These are phyloP conservation scores for Chlorella variabilis DNA, from an alignment of 163 green algal genomes.

Conservation along the genomic window DNA sequence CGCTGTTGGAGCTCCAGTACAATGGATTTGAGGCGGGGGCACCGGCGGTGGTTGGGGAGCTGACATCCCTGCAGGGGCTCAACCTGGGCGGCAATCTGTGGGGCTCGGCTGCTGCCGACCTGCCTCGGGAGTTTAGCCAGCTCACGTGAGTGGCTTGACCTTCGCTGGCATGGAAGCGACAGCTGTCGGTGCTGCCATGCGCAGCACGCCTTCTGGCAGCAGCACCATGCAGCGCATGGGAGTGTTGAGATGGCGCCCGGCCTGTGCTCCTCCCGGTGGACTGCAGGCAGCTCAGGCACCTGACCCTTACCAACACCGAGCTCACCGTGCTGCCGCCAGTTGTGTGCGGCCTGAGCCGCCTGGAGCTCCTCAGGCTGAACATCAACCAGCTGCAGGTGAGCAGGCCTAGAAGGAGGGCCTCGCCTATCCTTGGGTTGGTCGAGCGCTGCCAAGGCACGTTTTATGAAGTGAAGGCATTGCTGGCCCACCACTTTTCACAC, in stretches of 20 bases:
- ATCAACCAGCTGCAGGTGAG: constrained; percentile 26
- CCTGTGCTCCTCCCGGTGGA: neutral
- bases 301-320: constrained; percentile 22
- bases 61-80: constrained; percentile 22
- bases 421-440: no score
- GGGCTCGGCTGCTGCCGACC: neutral
- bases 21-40: constrained; percentile 23
- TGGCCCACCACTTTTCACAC: no score
- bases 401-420: neutral
- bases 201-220: no score
- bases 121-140: constrained; percentile 11
- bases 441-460: no score
- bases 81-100: constrained; percentile 33
- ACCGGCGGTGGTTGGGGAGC: constrained; percentile 13
- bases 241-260: no score
- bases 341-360: neutral
- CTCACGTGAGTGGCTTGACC: constrained; percentile 15
- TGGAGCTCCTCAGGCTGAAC: constrained; percentile 33
- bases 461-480: no score
- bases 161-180: no score
- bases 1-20: constrained; percentile 25
- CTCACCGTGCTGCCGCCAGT: constrained; percentile 8
- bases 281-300: constrained; percentile 4
- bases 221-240: no score
- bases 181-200: no score